phyloP scores from a whole-genome alignment of 1,139 yeast genomes.

The Cylindricascospora bacillispora region DNA sequence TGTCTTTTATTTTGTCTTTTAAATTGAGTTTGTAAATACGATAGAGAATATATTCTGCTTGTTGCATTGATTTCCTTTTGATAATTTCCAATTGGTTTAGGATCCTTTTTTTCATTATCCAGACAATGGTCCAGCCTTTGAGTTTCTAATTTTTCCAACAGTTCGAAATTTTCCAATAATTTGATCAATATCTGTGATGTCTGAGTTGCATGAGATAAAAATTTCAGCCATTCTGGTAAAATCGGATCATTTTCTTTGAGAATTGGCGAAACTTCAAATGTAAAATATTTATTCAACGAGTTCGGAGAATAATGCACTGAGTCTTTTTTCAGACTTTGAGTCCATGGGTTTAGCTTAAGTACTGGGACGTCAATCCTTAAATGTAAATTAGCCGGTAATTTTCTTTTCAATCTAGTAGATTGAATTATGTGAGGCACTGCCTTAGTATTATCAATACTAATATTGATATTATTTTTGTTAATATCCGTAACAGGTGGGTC shows the following conservation, averaged over 20 bases:
- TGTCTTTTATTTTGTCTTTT: conserved; percentile 8
- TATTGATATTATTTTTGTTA: conserved; percentile 1
- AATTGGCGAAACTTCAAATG: conserved; percentile 16
- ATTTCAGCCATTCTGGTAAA: conserved; percentile 40
- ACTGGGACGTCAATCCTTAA: conserved; percentile 17
- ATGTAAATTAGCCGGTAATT: conserved; percentile 7
- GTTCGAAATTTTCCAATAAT: conserved; percentile 38
- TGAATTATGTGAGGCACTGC: not conserved
- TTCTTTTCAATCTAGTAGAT: not conserved
- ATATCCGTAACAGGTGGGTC: not conserved
- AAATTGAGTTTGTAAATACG: conserved; percentile 16
- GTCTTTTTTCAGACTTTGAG: conserved; percentile 24
- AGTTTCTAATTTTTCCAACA: conserved; percentile 39
- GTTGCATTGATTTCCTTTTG: conserved; percentile 5
- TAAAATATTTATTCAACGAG: conserved; percentile 21
- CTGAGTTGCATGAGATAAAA: conserved; percentile 26
- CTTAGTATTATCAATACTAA: not conserved
- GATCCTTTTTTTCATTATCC: conserved; percentile 7
- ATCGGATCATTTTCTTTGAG: conserved; percentile 12
- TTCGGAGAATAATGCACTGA: conserved; percentile 29
- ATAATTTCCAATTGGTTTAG: too few species aligned
- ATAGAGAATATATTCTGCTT: conserved; percentile 18
- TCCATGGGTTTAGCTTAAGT: conserved; percentile 21
- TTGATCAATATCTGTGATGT: conserved; percentile 26
- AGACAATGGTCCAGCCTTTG: conserved; percentile 31